Conservation (phyloP, 1,139 yeast genomes). For the Zygosaccharomyces pseudobailii region DNA sequence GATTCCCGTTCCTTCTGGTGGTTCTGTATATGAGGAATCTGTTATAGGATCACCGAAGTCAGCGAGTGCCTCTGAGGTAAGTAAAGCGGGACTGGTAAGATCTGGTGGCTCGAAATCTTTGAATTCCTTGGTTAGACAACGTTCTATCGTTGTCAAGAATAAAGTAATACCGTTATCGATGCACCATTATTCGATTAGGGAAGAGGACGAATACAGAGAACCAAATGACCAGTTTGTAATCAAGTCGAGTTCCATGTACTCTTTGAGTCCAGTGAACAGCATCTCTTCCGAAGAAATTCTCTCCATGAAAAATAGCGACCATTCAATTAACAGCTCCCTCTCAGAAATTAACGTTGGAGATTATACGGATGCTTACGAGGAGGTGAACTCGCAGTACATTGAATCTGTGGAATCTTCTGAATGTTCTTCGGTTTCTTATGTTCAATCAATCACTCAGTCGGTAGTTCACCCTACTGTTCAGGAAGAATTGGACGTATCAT, state of each 20-base stretch:
- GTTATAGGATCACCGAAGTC: background rate
- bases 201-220: slow-evolving; percentile 21
- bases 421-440: background rate
- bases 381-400: slow-evolving; percentile 7
- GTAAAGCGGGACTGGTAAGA: slow-evolving; percentile 18
- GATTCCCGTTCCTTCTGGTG: background rate
- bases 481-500: background rate
- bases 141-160: slow-evolving; percentile 33
- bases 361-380: slow-evolving; percentile 22
- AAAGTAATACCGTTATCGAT: slow-evolving; percentile 32
- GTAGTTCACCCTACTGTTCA: background rate
- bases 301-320: background rate
- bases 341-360: background rate
- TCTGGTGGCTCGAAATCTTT: slow-evolving; percentile 27
- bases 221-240: slow-evolving; percentile 8
- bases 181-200: slow-evolving; percentile 25
- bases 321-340: background rate
- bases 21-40: background rate
- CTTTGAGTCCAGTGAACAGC: slow-evolving; percentile 8
- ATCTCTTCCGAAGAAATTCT: slow-evolving; percentile 3
- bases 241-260: slow-evolving; percentile 9
- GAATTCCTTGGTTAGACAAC: slow-evolving; percentile 31
- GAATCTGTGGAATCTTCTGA: slow-evolving; percentile 2
- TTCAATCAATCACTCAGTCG: background rate
- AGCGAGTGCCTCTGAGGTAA: background rate